phyloP scores from a whole-genome alignment of 2,329 filamentous ascomycete species.

The Huntiella abstrusa region DNA sequence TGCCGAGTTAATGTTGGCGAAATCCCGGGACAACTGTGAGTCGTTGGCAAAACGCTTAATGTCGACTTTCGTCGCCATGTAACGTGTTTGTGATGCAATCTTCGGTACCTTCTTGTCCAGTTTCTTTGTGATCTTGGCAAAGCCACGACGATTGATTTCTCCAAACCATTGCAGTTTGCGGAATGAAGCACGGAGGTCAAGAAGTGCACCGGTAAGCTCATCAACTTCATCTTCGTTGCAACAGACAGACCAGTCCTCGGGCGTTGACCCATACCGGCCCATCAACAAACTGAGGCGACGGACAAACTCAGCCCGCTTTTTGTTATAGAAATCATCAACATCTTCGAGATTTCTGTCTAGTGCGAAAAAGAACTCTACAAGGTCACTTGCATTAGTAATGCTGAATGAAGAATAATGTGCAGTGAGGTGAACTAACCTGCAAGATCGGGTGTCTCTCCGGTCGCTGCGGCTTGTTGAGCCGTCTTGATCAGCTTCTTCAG shows the following conservation, averaged over 20 bases:
- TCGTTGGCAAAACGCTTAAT: slow-evolving; percentile 73
- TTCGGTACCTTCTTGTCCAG: slow-evolving; percentile 81
- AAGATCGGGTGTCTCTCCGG: slow-evolving; percentile 63
- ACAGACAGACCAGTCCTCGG: slow-evolving; percentile 43
- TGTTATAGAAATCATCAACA: slow-evolving; percentile 93
- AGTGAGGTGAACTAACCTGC: slow-evolving; percentile 41
- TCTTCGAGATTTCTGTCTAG: slow-evolving; percentile 95
- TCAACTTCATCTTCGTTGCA: slow-evolving; percentile 79
- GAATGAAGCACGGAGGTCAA: slow-evolving; percentile 73
- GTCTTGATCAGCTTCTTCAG: slow-evolving; percentile 92
- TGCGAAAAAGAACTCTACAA: slow-evolving; percentile 81
- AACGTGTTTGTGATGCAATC: slow-evolving; percentile 61
- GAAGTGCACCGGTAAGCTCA: slow-evolving; percentile 73
- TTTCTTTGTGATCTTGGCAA: slow-evolving; percentile 98
- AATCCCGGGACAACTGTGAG: slow-evolving; percentile 27
- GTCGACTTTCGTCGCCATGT: slow-evolving; percentile 80
- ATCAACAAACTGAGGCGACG: slow-evolving; percentile 72
- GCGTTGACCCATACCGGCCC: slow-evolving; percentile 63
- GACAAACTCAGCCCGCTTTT: slow-evolving; percentile 71
- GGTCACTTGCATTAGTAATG: background rate
- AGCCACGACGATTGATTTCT: slow-evolving; percentile 86
- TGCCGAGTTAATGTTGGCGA: slow-evolving; percentile 69
- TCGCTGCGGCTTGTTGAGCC: slow-evolving; percentile 43
- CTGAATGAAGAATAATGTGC: background rate
- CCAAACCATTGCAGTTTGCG: slow-evolving; percentile 95